Conservation (phyloP, 2,329 filamentous ascomycete genomes). For the Ambrosiella xylebori region DNA sequence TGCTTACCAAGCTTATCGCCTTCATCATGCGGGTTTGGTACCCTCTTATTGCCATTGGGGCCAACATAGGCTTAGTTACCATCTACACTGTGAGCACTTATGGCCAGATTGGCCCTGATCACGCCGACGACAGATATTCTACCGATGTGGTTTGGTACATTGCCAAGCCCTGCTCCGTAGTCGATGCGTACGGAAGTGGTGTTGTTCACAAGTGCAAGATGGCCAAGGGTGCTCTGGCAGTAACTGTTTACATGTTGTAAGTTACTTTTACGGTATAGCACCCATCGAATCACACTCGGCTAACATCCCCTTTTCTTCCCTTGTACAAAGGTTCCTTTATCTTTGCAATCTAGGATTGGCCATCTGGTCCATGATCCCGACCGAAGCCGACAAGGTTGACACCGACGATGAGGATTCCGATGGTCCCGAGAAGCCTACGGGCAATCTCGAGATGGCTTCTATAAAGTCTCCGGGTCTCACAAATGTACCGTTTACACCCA, state of each 20-base stretch:
- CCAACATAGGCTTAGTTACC: constrained; percentile 38
- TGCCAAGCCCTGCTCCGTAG: constrained; percentile 40
- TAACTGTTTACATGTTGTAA: constrained; percentile 51
- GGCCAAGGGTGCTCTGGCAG: constrained; percentile 49
- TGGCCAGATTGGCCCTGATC: constrained; percentile 57
- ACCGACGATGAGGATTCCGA: constrained; percentile 28
- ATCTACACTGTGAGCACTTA: constrained; percentile 51
- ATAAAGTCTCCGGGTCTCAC: constrained; percentile 19
- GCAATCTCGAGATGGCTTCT: constrained; percentile 41
- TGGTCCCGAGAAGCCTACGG: constrained; percentile 13
- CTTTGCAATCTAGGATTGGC: constrained; percentile 26
- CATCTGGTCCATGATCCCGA: constrained; percentile 40
- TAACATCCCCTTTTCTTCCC: constrained; percentile 4
- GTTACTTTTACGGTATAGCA: constrained; percentile 19
- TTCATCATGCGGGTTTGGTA: constrained; percentile 56
- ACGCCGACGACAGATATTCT: constrained; percentile 44
- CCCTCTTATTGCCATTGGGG: constrained; percentile 43
- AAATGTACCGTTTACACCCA: constrained; percentile 39
- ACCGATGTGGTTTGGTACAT: constrained; percentile 59
- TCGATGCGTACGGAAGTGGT: constrained; percentile 17
- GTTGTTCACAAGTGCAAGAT: constrained; percentile 45
- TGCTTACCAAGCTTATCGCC: constrained; percentile 51
- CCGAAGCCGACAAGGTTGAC: constrained; percentile 32
- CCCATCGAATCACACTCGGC: neutral
- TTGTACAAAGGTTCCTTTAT: constrained; percentile 5